These are phyloP conservation scores for Metschnikowia matae DNA, from an alignment of 805 yeast species.

Conservation along the genomic window DNA sequence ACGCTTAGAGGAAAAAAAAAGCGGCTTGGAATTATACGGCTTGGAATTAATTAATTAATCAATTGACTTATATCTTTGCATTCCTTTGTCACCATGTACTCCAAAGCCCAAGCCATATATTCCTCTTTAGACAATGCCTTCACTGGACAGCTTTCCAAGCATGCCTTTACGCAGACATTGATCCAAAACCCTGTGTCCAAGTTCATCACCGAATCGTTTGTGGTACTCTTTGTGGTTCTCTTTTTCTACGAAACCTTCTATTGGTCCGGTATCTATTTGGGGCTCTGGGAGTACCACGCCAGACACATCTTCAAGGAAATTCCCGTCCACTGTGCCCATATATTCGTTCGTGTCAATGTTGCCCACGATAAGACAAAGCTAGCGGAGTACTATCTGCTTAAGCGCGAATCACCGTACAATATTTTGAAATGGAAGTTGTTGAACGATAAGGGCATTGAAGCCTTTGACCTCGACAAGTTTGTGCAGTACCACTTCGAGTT, in stretches of 20 bases:
- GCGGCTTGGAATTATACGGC: neutral
- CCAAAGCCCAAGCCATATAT: neutral
- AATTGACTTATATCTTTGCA: neutral
- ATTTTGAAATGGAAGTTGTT: conserved; percentile 16
- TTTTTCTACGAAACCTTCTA: conserved; percentile 39
- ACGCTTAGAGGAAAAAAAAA: neutral
- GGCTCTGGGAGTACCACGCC: conserved; percentile 48
- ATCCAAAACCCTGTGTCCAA: conserved; percentile 17
- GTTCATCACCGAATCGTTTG: conserved; percentile 14
- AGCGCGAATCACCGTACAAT: conserved; percentile 24
- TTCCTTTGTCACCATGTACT: neutral
- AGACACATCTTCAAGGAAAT: conserved; percentile 64
- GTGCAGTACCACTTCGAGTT: conserved; percentile 69
- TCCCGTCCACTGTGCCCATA: conserved; percentile 78
- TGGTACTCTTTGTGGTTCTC: conserved; percentile 14
- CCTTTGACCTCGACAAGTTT: conserved; percentile 17
- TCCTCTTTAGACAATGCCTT: conserved; percentile 10
- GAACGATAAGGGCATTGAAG: conserved; percentile 16
- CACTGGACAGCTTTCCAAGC: conserved; percentile 6
- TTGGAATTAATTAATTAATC: neutral
- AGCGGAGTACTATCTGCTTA: conserved; percentile 27
- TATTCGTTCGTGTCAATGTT: conserved; percentile 52
- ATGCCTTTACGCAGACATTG: conserved; percentile 13
- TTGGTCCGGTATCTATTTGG: conserved; percentile 40
- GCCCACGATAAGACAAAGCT: conserved; percentile 18